Base-by-base conservation (phyloP, 805 yeast genomes). In the Wickerhamomyces bovis region DNA sequence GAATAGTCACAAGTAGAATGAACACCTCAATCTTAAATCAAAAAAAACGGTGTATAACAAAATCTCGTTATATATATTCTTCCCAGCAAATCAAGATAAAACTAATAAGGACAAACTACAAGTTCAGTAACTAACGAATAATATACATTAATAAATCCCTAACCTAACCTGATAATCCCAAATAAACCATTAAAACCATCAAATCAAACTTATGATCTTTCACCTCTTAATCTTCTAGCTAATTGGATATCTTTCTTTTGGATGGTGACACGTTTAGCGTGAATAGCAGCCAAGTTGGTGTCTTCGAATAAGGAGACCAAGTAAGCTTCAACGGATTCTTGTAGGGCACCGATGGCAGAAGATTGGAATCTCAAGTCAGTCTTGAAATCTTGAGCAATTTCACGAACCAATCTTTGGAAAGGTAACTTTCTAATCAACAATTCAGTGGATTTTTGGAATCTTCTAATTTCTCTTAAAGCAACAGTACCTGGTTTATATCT, bases 251-350 rank as follows among this genome's bases (percentile, higher is more conserved):
- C 98, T 77, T 89, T 90, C 87, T 89, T 90, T 80, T 89, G 96
- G 65, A 92, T 88, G 56, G 98, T 92, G 61, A 92, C 97, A 76
- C 98, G 85, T 83, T 92, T 92, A 64, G 98, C 98, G 74, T 92
- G 98, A 59, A 89, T 88, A 56, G 97, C 97, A 76, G 97, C 92
- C 77, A 92, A 80, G 78, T 90, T 90, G 57, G 97, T 92, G 72
- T 92, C 97, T 77, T 92, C 97, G 62, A 92, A 92, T 65, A 92
- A 74, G 51, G 96, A 88, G 45, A 92, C 97, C 62, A 92, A 78
- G 80, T 89, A 92, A 64, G 97, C 97, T 78, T 92, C 98, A 53
- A 90, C 96, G 56, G 97, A 90, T 76, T 92, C 98, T 73, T 90
- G 98, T 62, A 90, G 77, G 58, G 98, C 98, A 73, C 95, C 90